Percentiles rank a stretch among this genome's conserved stretches.
These are phyloP conservation scores for Crithidia expoeki DNA, from an alignment of 208 protist genomes.

Conservation along the genomic window DNA sequence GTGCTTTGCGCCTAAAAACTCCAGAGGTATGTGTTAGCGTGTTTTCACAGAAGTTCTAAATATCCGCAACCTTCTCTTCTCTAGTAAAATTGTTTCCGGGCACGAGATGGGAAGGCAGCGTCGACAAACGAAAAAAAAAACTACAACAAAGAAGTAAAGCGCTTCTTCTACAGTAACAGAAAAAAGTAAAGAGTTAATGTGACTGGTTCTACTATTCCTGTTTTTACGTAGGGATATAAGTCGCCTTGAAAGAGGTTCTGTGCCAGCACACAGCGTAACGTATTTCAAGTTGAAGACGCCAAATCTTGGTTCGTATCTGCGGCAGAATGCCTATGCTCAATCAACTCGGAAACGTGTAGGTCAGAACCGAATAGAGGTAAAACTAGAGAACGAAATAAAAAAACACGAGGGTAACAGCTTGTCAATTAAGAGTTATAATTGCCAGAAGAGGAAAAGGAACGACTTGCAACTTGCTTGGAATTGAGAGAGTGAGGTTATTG, in stretches of 20 bases:
- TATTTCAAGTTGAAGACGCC: background rate
- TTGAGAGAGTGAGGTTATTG: too few species aligned
- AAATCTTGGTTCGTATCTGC: background rate
- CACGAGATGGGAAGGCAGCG: too few species aligned
- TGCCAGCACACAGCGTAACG: background rate
- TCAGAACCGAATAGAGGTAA: background rate
- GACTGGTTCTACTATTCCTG: background rate
- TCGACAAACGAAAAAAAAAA: too few species aligned
- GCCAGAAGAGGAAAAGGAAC: background rate
- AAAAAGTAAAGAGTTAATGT: too few species aligned
- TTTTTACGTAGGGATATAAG: background rate
- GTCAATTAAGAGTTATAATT: background rate
- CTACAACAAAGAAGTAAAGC: too few species aligned
- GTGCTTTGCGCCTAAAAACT: too few species aligned
- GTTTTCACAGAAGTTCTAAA: too few species aligned
- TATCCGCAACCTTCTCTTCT: too few species aligned
- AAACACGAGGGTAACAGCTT: background rate
- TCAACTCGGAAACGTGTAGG: background rate
- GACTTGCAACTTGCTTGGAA: background rate
- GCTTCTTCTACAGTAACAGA: too few species aligned
- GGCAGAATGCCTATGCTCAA: background rate
- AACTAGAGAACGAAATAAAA: background rate
- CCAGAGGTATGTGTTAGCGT: too few species aligned
- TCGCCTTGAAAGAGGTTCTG: background rate
- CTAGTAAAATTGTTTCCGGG: too few species aligned